Evolutionary conservation across 2,329 filamentous ascomycete species (phyloP).

Genomic region (Incumbomyces lentus): DNA sequence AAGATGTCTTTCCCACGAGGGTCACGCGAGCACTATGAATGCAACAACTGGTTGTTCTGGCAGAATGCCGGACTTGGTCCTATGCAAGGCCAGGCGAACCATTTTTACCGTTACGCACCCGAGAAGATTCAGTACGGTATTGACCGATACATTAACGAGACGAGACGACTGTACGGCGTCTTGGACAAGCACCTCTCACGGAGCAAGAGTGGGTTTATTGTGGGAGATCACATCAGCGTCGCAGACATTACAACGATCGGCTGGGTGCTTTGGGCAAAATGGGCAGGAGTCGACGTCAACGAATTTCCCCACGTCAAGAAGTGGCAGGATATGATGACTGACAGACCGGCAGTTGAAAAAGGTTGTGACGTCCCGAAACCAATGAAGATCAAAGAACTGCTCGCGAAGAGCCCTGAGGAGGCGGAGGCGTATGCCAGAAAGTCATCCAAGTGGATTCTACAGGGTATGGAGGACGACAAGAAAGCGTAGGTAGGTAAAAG

Average conservation of each 20-base stretch:
- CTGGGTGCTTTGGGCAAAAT: constrained; percentile 55
- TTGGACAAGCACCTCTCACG: constrained; percentile 58
- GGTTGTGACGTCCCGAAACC: constrained; percentile 61
- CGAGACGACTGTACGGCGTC: constrained; percentile 67
- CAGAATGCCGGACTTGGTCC: constrained; percentile 72
- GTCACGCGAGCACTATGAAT: constrained; percentile 65
- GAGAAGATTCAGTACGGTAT: constrained; percentile 75
- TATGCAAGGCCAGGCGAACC: constrained; percentile 77
- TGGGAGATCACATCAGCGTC: constrained; percentile 37
- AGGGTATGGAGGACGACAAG: constrained; percentile 19
- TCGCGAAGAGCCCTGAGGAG: constrained; percentile 46
- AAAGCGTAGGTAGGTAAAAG: too few relatives aligned
- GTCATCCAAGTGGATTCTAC: constrained; percentile 15
- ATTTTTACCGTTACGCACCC: constrained; percentile 73
- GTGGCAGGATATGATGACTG: constrained; percentile 64
- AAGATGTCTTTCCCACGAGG: constrained; percentile 70
- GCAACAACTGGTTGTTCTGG: constrained; percentile 68
- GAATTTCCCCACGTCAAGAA: constrained; percentile 66
- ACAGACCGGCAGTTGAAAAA: constrained; percentile 62
- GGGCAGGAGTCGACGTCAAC: constrained; percentile 57
- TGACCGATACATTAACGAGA: constrained; percentile 73
- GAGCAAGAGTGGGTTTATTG: constrained; percentile 42
- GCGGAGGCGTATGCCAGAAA: constrained; percentile 32
- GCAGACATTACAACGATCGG: constrained; percentile 75
- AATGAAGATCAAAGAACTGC: constrained; percentile 48